A percentile compares a stretch with the other conserved stretches of the same genome.
These are phyloP conservation scores for Cicer yamashitae DNA, from an alignment of 306 rosid genomes.

Conservation along the genomic window DNA sequence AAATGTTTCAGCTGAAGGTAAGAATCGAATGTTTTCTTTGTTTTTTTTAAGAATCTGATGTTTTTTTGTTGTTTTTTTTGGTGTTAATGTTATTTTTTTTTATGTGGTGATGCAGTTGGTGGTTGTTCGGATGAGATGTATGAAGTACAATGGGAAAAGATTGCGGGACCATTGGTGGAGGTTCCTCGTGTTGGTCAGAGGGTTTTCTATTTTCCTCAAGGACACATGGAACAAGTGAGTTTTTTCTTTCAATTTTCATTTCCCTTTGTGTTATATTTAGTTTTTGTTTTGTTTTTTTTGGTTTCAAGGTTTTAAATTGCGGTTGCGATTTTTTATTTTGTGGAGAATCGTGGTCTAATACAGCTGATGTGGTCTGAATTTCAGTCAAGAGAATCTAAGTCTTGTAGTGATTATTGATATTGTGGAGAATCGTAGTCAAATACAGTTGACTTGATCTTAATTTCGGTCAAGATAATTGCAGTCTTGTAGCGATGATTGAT, in stretches of 20 bases:
- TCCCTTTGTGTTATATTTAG: not conserved
- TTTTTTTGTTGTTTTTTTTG: not conserved
- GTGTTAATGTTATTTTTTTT: not conserved
- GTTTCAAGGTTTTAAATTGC: not conserved
- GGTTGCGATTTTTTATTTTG: not conserved
- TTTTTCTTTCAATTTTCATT: not conserved
- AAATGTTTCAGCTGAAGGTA: slow-evolving; percentile 65
- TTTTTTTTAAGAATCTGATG: not conserved
- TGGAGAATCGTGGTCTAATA: not conserved
- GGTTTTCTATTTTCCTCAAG: slow-evolving; percentile 91
- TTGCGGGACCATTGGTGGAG: slow-evolving; percentile 91
- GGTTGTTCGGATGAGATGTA: slow-evolving; percentile 63
- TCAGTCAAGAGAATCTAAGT: not conserved
- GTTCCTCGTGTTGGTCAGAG: slow-evolving; percentile 69
- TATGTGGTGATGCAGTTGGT: slow-evolving; percentile 28
- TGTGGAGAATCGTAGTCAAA: not conserved
- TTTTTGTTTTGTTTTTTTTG: not conserved
- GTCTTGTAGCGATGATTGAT: no score
- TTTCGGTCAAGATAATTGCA: not conserved
- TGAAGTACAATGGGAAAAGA: slow-evolving; percentile 75
- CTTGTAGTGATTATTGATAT: not conserved
- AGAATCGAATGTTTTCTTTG: slow-evolving; percentile 16
- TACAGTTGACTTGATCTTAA: not conserved
- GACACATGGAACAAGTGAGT: slow-evolving; percentile 93
- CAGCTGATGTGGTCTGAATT: not conserved